Conservation (phyloP, 176 grass and related monocot species). For the Oryza nivara region DNA sequence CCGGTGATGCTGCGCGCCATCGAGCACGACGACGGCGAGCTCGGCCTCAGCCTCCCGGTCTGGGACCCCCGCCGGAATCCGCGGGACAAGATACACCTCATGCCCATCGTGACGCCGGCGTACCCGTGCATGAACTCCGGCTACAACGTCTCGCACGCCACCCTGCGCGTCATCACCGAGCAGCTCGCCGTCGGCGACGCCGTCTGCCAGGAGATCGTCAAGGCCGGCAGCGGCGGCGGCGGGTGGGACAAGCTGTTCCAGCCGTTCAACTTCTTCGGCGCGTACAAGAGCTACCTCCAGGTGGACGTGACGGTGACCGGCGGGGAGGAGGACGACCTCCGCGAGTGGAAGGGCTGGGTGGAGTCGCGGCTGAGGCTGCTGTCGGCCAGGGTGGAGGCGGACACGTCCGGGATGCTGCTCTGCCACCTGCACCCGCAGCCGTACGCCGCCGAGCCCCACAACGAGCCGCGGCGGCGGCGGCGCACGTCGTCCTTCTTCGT, state of each 20-base stretch:
- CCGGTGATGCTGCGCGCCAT: constrained; percentile 69
- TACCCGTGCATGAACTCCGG: constrained; percentile 82
- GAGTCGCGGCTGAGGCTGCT: constrained; percentile 80
- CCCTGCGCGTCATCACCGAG: constrained; percentile 69
- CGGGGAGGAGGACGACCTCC: constrained; percentile 54
- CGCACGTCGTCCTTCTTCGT: constrained; percentile 74
- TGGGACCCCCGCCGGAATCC: constrained; percentile 75
- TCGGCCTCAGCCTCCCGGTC: constrained; percentile 53
- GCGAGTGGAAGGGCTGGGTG: constrained; percentile 89
- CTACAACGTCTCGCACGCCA: constrained; percentile 75
- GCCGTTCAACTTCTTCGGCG: constrained; percentile 64
- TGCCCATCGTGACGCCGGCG: constrained; percentile 85
- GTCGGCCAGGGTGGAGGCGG: constrained; percentile 70
- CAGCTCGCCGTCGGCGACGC: constrained; percentile 59
- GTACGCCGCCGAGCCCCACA: constrained; percentile 49
- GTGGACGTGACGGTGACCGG: constrained; percentile 62
- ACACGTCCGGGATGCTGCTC: constrained; percentile 61
- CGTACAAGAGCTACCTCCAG: constrained; percentile 83
- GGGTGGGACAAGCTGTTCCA: constrained; percentile 66
- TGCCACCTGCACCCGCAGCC: constrained; percentile 71
- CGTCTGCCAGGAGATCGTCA: constrained; percentile 62
- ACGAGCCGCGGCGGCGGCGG: constrained; percentile 8
- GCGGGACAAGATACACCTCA: constrained; percentile 60
- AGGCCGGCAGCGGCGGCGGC: constrained; percentile 23
- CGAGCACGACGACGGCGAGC: constrained; percentile 56